These are phyloP conservation scores for Podosphaera aphanis DNA, from an alignment of 2,329 filamentous ascomycete species.

Conservation along the genomic window DNA sequence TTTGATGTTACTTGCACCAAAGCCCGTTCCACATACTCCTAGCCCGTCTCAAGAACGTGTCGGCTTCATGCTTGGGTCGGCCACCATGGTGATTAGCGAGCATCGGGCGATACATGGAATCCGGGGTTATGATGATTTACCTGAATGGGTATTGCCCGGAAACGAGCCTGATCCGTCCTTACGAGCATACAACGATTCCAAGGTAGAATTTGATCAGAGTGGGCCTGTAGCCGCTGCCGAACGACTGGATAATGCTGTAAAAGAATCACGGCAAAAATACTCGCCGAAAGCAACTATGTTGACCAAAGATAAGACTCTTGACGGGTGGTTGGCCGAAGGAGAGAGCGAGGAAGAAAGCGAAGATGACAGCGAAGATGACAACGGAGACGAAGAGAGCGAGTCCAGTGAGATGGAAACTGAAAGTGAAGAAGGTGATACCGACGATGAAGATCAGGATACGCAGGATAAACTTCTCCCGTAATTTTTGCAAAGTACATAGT, in stretches of 20 bases:
- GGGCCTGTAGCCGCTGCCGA: conserved; percentile 32
- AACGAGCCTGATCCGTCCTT: conserved; percentile 56
- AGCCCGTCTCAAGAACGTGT: conserved; percentile 70
- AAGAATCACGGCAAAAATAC: conserved; percentile 15
- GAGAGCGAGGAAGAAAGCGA: conserved; percentile 28
- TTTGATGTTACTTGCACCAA: conserved; percentile 75
- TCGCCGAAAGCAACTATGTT: conserved; percentile 26
- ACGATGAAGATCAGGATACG: conserved; percentile 9
- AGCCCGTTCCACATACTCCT: conserved; percentile 74
- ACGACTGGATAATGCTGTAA: conserved; percentile 34
- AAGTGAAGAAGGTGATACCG: conserved; percentile 9
- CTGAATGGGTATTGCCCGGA: conserved; percentile 64
- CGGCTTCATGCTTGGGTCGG: conserved; percentile 57
- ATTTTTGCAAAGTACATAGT: conserved; percentile 2
- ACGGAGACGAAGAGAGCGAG: conserved; percentile 17
- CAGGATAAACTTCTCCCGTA: conserved; percentile 15
- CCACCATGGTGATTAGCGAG: conserved; percentile 62
- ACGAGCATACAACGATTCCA: conserved; percentile 32
- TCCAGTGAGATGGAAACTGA: conserved; percentile 19
- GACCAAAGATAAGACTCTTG: conserved; percentile 47
- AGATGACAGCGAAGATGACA: conserved; percentile 26
- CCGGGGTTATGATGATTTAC: conserved; percentile 54
- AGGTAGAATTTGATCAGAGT: conserved; percentile 19
- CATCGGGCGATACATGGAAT: conserved; percentile 52
- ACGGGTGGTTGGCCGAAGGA: conserved; percentile 64